phyloP scores from a whole-genome alignment of 805 yeast species.

The Candida dajiaensis region DNA sequence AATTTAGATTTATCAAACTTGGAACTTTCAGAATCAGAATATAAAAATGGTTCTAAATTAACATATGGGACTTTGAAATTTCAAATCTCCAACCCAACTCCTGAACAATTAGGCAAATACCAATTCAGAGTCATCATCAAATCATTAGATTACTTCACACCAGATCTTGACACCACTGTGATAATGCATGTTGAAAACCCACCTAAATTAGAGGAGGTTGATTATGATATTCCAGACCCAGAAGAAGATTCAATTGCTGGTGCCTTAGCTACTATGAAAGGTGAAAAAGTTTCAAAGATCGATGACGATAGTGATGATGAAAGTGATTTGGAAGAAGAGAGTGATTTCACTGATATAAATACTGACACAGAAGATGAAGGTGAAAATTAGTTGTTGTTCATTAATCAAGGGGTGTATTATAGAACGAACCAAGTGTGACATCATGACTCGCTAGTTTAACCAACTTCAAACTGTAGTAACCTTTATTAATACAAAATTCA shows the following conservation, averaged over 20 bases:
- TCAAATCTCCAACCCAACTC: conserved; percentile 70
- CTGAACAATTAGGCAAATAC: conserved; percentile 58
- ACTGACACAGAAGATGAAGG: conserved; percentile 61
- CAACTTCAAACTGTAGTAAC: too few relatives aligned
- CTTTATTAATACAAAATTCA: too few relatives aligned
- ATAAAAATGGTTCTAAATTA: conserved; percentile 23
- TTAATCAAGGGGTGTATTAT: too few relatives aligned
- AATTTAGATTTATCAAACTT: conserved; percentile 52
- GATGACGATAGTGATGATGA: conserved; percentile 37
- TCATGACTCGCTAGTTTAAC: too few relatives aligned
- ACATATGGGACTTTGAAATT: conserved; percentile 71
- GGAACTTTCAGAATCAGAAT: conserved; percentile 45
- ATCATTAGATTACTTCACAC: conserved; percentile 75
- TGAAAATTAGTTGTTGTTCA: conserved; percentile 19
- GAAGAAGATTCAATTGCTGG: conserved; percentile 75
- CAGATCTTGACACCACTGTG: conserved; percentile 69
- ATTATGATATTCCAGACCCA: conserved; percentile 60
- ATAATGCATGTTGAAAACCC: conserved; percentile 63
- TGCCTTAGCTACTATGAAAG: conserved; percentile 64
- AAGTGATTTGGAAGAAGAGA: conserved; percentile 36
- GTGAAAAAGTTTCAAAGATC: conserved; percentile 45
- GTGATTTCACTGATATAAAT: conserved; percentile 46
- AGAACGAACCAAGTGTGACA: too few relatives aligned
- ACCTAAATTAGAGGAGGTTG: conserved; percentile 40
- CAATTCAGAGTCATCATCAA: conserved; percentile 67